Percentiles rank a stretch among this genome's conserved stretches.
Evolutionary conservation across 768 basidiomycete genomes (phyloP).

Genomic region (Psilocybe subaeruginosa): DNA sequence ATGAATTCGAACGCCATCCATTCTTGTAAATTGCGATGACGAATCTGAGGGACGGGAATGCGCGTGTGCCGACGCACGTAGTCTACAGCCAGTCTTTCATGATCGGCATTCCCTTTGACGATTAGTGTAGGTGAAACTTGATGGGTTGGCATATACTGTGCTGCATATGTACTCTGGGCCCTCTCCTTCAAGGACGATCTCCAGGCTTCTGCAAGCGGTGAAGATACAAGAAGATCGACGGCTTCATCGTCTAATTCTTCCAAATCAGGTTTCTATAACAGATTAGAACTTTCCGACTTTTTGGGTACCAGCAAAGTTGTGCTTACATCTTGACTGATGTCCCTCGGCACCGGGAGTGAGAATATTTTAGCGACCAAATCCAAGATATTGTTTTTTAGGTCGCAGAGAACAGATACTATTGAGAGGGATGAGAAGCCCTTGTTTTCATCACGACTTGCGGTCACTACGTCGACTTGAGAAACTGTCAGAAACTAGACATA

Average conservation of each 20-base stretch:
- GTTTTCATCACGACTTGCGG: neutral
- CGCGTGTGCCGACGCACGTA: neutral
- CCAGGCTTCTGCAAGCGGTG: neutral
- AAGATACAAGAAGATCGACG: neutral
- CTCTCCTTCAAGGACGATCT: neutral
- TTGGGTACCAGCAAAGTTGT: neutral
- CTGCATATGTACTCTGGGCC: neutral
- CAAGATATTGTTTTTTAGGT: neutral
- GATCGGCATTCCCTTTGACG: neutral
- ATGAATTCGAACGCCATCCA: constrained; percentile 22
- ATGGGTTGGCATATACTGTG: neutral
- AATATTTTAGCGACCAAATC: neutral
- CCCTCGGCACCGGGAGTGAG: constrained; percentile 1
- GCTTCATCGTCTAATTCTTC: neutral
- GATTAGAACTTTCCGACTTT: neutral
- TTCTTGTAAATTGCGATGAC: constrained; percentile 1
- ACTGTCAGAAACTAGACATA: neutral
- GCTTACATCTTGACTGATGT: constrained; percentile 6
- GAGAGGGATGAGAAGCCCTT: neutral
- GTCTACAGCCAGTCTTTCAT: neutral
- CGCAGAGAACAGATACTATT: neutral
- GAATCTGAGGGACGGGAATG: constrained; percentile 6
- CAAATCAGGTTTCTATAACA: neutral
- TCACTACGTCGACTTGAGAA: neutral
- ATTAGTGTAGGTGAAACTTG: neutral